Evolutionary conservation across 1,284 basidiomycete genomes (phyloP).

Genomic region (Dichomitus squalens): DNA sequence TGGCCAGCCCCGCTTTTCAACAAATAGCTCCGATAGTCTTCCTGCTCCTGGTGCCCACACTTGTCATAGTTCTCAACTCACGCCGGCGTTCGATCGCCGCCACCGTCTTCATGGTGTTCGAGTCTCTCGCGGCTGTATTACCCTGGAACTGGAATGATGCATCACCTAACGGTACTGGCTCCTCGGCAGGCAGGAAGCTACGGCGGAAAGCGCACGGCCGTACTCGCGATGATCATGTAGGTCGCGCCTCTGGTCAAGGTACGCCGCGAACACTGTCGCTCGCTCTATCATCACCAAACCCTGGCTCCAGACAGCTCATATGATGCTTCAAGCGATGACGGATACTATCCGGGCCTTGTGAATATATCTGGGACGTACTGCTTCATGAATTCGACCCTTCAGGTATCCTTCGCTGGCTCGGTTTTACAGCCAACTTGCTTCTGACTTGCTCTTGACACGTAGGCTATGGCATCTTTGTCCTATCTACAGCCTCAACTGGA

Average conservation of each 20-base stretch:
- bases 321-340: constrained; percentile 37
- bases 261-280: neutral
- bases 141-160: constrained; percentile 60
- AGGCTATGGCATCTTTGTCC: constrained; percentile 84
- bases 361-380: constrained; percentile 95
- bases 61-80: constrained; percentile 43
- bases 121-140: constrained; percentile 49
- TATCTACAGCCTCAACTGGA: constrained; percentile 79
- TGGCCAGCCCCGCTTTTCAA: constrained; percentile 28
- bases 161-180: constrained; percentile 31
- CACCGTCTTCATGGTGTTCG: constrained; percentile 56
- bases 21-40: constrained; percentile 61
- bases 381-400: constrained; percentile 93
- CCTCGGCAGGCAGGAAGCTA: constrained; percentile 44
- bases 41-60: constrained; percentile 54
- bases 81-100: constrained; percentile 38
- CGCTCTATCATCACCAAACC: neutral
- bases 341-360: constrained; percentile 83
- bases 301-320: constrained; percentile 9
- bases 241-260: constrained; percentile 20
- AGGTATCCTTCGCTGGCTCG: constrained; percentile 52
- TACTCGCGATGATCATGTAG: constrained; percentile 58
- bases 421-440: neutral
- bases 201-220: constrained; percentile 49
- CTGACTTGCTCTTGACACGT: neutral